A percentile compares a stretch with the other conserved stretches of the same genome.
These are phyloP conservation scores for Fusarium setosum DNA, from an alignment of 2,329 filamentous ascomycete genomes.

Conservation along the genomic window DNA sequence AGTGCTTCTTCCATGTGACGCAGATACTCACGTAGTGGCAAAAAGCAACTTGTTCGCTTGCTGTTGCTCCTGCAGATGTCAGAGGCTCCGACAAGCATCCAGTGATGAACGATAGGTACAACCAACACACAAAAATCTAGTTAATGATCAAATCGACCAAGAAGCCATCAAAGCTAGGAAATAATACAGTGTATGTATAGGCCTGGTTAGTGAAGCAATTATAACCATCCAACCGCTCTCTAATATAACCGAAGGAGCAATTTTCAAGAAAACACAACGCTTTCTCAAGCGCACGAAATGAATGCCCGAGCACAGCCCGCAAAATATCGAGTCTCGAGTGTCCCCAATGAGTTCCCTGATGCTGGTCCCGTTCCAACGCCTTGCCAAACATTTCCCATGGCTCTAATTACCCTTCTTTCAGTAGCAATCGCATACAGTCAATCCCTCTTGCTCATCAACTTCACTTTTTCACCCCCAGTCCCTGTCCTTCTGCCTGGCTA, in stretches of 20 bases:
- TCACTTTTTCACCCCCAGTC: constrained; percentile 10
- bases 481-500: background rate
- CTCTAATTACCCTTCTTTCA: background rate
- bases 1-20: background rate
- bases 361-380: background rate
- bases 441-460: background rate
- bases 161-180: no score
- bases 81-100: background rate
- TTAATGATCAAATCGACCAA: no score
- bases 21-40: background rate
- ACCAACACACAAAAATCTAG: no score
- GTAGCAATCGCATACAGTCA: background rate
- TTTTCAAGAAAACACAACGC: background rate
- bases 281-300: background rate
- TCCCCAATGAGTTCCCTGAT: background rate
- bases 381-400: background rate
- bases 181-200: no score
- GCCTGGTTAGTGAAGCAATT: background rate
- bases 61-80: background rate
- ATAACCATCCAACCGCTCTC: background rate
- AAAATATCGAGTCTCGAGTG: background rate
- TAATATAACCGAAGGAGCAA: background rate
- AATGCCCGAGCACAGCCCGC: background rate
- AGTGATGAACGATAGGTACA: no score
- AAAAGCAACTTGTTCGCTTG: background rate